Conservation (phyloP, 2,329 filamentous ascomycete genomes). For the Exophiala xenobiotica region DNA sequence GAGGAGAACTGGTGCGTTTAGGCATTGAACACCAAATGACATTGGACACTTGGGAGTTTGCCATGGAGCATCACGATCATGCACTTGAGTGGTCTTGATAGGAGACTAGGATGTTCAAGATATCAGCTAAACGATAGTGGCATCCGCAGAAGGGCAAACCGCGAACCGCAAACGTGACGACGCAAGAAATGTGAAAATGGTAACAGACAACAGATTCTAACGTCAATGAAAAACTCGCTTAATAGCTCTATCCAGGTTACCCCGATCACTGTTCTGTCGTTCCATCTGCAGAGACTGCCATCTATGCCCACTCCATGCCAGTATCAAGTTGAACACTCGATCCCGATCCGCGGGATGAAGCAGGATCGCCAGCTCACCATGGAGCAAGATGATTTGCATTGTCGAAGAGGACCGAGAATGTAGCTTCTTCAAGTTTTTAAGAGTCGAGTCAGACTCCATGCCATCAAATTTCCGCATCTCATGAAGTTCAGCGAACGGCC, state of each 20-base stretch:
- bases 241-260: conserved; percentile 19
- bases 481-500: conserved; percentile 9
- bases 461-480: conserved; percentile 27
- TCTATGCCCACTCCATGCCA: conserved; percentile 29
- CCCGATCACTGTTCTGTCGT: conserved; percentile 16
- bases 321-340: conserved; percentile 31
- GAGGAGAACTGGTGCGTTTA: conserved; percentile 50
- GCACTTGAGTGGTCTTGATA: too few species aligned
- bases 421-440: conserved; percentile 16
- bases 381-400: conserved; percentile 14
- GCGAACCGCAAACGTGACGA: neutral
- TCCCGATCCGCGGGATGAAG: conserved; percentile 27
- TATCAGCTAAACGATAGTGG: neutral
- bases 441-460: conserved; percentile 2
- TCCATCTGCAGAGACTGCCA: conserved; percentile 30
- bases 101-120: too few species aligned
- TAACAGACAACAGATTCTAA: neutral
- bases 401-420: conserved; percentile 11
- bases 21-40: conserved; percentile 24
- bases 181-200: neutral
- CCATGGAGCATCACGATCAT: too few species aligned
- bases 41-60: too few species aligned
- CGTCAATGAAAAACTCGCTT: conserved; percentile 22
- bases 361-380: conserved; percentile 9
- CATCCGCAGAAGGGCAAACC: neutral